These are phyloP conservation scores for Suillus spraguei DNA, from an alignment of 768 basidiomycete species.

Conservation along the genomic window DNA sequence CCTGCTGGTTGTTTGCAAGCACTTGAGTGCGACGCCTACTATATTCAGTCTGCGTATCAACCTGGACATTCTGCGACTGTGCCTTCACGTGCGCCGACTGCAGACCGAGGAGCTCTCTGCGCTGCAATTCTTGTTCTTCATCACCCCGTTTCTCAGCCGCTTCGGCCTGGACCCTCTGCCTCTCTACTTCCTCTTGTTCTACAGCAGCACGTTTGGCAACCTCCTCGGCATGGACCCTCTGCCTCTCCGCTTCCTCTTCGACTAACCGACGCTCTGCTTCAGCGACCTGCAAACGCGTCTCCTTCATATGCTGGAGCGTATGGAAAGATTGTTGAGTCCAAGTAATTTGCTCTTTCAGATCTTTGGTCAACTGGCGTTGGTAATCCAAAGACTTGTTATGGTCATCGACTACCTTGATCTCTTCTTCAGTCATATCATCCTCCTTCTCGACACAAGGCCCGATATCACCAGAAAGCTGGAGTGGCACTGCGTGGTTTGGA, in stretches of 20 bases:
- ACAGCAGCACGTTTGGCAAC: conserved; percentile 16
- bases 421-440: conserved; percentile 26
- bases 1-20: conserved; percentile 27
- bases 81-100: conserved; percentile 16
- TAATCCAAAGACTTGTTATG: conserved; percentile 16
- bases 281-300: conserved; percentile 22
- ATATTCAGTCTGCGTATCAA: conserved; percentile 11
- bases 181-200: conserved; percentile 18
- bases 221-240: conserved; percentile 15
- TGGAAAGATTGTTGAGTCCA: conserved; percentile 7
- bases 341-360: conserved; percentile 17
- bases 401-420: conserved; percentile 12
- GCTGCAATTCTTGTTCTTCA: conserved; percentile 13
- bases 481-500: background rate
- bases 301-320: conserved; percentile 26
- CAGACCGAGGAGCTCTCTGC: conserved; percentile 16
- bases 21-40: conserved; percentile 12
- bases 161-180: conserved; percentile 15
- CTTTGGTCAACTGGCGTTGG: conserved; percentile 12
- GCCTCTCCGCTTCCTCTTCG: conserved; percentile 21
- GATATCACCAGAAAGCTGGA: background rate
- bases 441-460: conserved; percentile 12
- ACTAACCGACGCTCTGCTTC: conserved; percentile 19
- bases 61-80: conserved; percentile 11
- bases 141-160: conserved; percentile 15